Conservation (phyloP, 495 filamentous ascomycete species). For the Podospora bellae-mahoneyi region DNA sequence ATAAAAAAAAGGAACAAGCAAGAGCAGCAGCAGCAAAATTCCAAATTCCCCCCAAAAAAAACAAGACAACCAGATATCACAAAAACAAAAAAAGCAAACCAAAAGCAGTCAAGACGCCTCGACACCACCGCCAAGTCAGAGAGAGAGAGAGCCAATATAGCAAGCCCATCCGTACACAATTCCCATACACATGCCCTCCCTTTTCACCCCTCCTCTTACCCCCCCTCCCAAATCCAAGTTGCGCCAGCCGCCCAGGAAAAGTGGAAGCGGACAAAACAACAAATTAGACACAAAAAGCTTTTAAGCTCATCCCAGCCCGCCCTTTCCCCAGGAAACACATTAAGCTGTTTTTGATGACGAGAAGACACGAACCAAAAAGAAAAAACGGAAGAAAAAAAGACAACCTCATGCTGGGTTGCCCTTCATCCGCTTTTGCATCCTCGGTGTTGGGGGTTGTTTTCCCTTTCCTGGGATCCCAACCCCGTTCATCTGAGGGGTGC, state of each 20-base stretch:
- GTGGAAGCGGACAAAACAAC: background rate
- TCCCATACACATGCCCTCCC: background rate
- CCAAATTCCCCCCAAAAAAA: background rate
- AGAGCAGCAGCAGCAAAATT: too few relatives aligned
- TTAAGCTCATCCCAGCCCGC: background rate
- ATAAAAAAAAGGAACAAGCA: background rate
- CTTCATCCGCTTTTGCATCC: conserved; percentile 47
- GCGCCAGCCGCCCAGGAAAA: background rate
- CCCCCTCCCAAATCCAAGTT: background rate
- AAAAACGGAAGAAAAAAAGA: background rate
- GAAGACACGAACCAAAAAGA: background rate
- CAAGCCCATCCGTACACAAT: background rate
- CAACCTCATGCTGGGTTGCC: conserved; percentile 31
- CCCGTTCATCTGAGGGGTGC: conserved; percentile 46
- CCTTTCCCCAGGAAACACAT: background rate
- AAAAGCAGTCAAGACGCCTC: background rate
- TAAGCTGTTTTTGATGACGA: background rate
- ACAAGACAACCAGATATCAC: background rate
- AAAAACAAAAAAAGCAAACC: background rate
- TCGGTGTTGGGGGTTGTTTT: conserved; percentile 47
- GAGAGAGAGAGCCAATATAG: background rate
- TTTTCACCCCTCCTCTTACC: too few relatives aligned
- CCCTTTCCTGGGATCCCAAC: conserved; percentile 30
- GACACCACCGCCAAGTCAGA: background rate
- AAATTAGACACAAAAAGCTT: background rate